phyloP scores from a whole-genome alignment of 768 basidiomycete genomes.

The Kwoniella heveanensis region DNA sequence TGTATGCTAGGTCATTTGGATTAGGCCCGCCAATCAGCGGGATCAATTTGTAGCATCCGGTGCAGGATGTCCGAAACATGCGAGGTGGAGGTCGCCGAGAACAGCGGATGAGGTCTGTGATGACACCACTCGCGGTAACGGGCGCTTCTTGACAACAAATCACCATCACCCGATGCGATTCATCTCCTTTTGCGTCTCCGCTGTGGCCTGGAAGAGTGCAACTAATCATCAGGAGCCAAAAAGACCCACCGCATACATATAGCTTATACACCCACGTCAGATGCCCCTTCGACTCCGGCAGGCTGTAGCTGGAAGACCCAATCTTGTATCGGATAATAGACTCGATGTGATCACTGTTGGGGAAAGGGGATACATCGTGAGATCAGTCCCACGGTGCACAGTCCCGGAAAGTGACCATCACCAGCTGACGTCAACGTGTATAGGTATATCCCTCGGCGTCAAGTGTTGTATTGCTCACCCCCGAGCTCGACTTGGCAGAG shows the following conservation, averaged over 20 bases:
- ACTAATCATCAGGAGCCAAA: too few relatives aligned
- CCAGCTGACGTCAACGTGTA: not conserved
- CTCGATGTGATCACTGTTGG: constrained; percentile 24
- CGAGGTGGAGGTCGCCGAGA: not conserved
- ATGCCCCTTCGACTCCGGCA: constrained; percentile 49
- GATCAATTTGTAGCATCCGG: not conserved
- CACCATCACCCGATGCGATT: too few relatives aligned
- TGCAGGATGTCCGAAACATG: not conserved
- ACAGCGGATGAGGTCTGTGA: too few relatives aligned
- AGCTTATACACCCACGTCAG: not conserved
- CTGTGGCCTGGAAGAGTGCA: too few relatives aligned
- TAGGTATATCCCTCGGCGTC: constrained; percentile 38
- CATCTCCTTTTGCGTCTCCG: too few relatives aligned
- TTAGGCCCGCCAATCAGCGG: too few relatives aligned
- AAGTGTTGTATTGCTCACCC: constrained; percentile 35
- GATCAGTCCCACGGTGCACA: constrained; percentile 6
- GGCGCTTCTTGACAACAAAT: too few relatives aligned
- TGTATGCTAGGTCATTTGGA: too few relatives aligned
- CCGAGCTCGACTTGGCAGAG: constrained; percentile 31
- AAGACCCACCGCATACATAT: too few relatives aligned
- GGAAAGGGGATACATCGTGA: constrained; percentile 31
- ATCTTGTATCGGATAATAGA: constrained; percentile 7
- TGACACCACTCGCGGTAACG: not conserved
- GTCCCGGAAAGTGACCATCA: too few relatives aligned
- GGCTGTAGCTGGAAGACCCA: constrained; percentile 41